phyloP scores from a whole-genome alignment of 2,329 filamentous ascomycete species.

The Microcyclospora tardicrescens region DNA sequence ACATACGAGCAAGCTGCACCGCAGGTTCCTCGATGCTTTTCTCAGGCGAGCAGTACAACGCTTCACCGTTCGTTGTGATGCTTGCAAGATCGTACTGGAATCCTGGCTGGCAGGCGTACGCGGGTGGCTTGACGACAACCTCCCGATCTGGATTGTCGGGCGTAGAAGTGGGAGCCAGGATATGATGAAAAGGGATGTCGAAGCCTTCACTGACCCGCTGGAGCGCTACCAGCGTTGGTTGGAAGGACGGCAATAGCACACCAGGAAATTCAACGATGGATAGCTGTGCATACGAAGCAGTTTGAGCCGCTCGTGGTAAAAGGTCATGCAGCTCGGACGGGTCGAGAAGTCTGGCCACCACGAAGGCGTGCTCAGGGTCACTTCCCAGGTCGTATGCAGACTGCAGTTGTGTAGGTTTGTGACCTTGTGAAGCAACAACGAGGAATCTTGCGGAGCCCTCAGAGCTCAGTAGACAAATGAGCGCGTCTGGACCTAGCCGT shows the following conservation, averaged over 20 bases:
- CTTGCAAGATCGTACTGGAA: constrained; percentile 38
- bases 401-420: not conserved
- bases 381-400: constrained; percentile 1
- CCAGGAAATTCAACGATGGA: constrained; percentile 49
- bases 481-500: constrained; percentile 35
- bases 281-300: not conserved
- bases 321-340: constrained; percentile 1
- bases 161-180: constrained; percentile 15
- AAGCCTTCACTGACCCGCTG: constrained; percentile 35
- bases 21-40: constrained; percentile 3
- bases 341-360: constrained; percentile 6
- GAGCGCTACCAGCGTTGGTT: constrained; percentile 43
- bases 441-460: constrained; percentile 18
- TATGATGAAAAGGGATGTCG: constrained; percentile 19
- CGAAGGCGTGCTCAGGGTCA: constrained; percentile 4
- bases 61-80: constrained; percentile 6
- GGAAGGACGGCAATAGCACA: constrained; percentile 45
- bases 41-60: constrained; percentile 6
- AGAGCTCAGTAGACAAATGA: constrained; percentile 38
- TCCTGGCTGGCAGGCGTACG: constrained; percentile 35
- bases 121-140: constrained; percentile 31
- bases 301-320: constrained; percentile 1
- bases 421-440: constrained; percentile 7
- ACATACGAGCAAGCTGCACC: constrained; percentile 19
- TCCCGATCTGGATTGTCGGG: constrained; percentile 6